A percentile compares a stretch with the other conserved stretches of the same genome.
These are phyloP conservation scores for Candida namnaoensis DNA, from an alignment of 805 yeast species.

Conservation along the genomic window DNA sequence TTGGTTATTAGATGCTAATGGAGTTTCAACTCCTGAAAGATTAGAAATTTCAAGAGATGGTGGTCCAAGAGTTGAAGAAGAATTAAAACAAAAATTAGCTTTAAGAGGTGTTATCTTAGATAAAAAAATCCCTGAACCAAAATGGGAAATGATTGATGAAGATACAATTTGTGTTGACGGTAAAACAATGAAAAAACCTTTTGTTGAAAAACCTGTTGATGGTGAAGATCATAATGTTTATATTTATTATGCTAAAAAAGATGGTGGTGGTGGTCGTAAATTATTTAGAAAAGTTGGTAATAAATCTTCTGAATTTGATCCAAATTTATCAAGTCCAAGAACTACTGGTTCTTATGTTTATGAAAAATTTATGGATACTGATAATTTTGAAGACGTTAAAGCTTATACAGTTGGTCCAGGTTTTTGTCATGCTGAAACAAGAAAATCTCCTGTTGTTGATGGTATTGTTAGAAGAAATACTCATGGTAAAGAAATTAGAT, in stretches of 20 bases:
- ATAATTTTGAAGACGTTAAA: constrained; percentile 96
- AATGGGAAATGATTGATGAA: constrained; percentile 83
- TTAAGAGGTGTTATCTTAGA: constrained; percentile 46
- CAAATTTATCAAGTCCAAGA: constrained; percentile 63
- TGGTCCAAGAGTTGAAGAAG: constrained; percentile 79
- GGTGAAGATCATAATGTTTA: constrained; percentile 98
- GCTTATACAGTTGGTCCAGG: constrained; percentile 92
- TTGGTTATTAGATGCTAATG: constrained; percentile 63
- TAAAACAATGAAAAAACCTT: constrained; percentile 69
- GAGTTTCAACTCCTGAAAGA: constrained; percentile 87
- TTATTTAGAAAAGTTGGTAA: constrained; percentile 94
- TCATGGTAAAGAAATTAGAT: constrained; percentile 90
- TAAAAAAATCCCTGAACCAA: constrained; percentile 48
- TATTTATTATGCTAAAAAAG: constrained; percentile 78
- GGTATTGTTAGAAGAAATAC: constrained; percentile 96
- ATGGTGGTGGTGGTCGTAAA: constrained; percentile 97
- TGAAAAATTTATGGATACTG: constrained; percentile 95
- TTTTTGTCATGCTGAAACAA: constrained; percentile 95
- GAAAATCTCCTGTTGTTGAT: constrained; percentile 99
- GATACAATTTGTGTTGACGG: constrained; percentile 78
- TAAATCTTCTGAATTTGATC: constrained; percentile 93
- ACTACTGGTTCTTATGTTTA: constrained; percentile 88
- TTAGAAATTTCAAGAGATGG: constrained; percentile 92
- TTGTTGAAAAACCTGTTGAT: constrained; percentile 96
- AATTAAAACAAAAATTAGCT: constrained; percentile 49